Base-by-base conservation (phyloP, 108 stramenopile genomes). In the Cyclotella baltica region DNA sequence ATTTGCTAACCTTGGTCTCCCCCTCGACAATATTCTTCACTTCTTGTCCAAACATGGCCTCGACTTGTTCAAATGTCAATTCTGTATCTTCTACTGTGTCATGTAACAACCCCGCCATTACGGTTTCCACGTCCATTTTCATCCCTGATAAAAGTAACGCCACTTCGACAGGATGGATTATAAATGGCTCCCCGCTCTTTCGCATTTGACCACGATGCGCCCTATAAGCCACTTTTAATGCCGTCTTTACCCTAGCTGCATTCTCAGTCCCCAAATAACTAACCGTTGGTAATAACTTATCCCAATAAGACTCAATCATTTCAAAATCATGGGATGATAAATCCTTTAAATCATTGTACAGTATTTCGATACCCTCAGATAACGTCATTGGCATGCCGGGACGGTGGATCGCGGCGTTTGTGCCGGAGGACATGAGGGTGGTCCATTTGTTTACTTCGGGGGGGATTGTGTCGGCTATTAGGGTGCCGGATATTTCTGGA, bases 61-160 rank as follows among this genome's bases (percentile, higher is more conserved):
- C 96, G n/a, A 98, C 84, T 30, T 96, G 87, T 64, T 88, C 90
- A 74, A 98, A 96, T 23, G 96, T 93, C 52, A 98, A 73, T 31
- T 92, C 91, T 0, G 98, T 98, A 84, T 98, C 98, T 80, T 98
- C 98, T 35, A 97, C 98, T 10, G 98, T 98, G 86, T 98, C 98
- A 83, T 98, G 98, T 3, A 98, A 86, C n/a, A 98, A 77, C 4
- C 96, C 98, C 36, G 98, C 94, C 81, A 93, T 92, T 59, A 98
- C 88, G 28, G 96, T 94, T 40, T 94, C 94, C 0, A 79, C 92
- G 76, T 97, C 96, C 97, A 97, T 96, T 67, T 89, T 93, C 63
- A 98, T 89, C 50, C 88, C 92, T 27, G 93, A 86, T 48, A 98
- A 76, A 29, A 97, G 75, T 53, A 87, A 30, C 38, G 93, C 86